phyloP scores from a whole-genome alignment of 371 early-diverging fungal genomes.

The Entomophthora muscae region DNA sequence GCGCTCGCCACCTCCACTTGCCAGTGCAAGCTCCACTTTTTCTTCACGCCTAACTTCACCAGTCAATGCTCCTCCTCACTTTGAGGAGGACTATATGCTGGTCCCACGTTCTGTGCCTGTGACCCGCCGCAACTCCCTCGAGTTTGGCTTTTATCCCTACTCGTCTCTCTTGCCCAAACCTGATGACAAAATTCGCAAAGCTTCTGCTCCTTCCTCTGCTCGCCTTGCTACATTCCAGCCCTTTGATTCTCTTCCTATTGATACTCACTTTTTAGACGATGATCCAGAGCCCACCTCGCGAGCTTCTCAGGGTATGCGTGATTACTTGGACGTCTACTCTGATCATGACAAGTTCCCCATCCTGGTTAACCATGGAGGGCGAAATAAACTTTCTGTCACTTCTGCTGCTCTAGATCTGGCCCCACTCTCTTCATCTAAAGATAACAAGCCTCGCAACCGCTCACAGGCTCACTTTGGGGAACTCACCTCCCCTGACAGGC shows the following conservation, averaged over 20 bases:
- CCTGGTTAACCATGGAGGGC: neutral
- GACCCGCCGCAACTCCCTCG: neutral
- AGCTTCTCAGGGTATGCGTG: neutral
- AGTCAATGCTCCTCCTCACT: neutral
- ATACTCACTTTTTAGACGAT: slow-evolving; percentile 2
- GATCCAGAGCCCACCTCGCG: neutral
- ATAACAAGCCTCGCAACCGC: neutral
- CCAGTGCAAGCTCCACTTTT: neutral
- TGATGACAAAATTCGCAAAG: neutral
- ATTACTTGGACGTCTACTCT: neutral
- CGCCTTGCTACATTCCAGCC: neutral
- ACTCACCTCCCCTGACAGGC: no score
- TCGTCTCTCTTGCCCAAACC: neutral
- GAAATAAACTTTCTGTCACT: neutral
- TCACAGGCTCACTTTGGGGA: neutral
- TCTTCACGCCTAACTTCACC: neutral
- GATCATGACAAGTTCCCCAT: neutral
- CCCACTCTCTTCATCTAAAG: neutral
- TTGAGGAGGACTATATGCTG: neutral
- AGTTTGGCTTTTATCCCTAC: neutral
- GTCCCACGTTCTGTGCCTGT: slow-evolving; percentile 1
- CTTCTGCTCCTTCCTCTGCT: neutral
- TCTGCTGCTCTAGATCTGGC: neutral
- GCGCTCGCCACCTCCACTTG: neutral
- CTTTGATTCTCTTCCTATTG: neutral